A percentile compares a stretch with the other conserved stretches of the same genome.
phyloP scores from a whole-genome alignment of 805 yeast genomes.

The Vanderwaltozyma yarrowii region DNA sequence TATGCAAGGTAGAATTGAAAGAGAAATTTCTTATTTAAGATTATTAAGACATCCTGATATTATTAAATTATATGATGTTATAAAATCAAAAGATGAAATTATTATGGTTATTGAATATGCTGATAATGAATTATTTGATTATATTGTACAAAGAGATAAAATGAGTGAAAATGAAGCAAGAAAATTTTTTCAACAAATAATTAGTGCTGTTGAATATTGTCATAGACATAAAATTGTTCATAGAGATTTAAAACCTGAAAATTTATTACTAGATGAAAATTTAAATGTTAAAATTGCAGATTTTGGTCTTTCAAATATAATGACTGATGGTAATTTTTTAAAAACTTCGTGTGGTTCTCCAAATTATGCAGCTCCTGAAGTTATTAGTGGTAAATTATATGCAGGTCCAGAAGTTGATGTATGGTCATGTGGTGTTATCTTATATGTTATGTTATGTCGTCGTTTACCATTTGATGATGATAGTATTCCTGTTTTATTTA shows the following conservation, averaged over 20 bases:
- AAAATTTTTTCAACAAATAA: constrained; percentile 89
- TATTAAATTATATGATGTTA: constrained; percentile 89
- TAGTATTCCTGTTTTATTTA: constrained; percentile 86
- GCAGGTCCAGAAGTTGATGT: constrained; percentile 99
- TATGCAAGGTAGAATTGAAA: constrained; percentile 93
- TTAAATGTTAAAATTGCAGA: constrained; percentile 93
- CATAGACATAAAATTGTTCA: constrained; percentile 95
- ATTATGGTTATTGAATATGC: constrained; percentile 97
- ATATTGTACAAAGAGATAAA: constrained; percentile 86
- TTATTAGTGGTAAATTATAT: constrained; percentile 83
- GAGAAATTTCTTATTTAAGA: constrained; percentile 85
- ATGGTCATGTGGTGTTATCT: constrained; percentile 94
- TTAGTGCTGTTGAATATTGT: constrained; percentile 93
- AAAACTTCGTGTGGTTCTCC: constrained; percentile 96
- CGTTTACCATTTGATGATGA: constrained; percentile 94
- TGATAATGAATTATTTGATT: constrained; percentile 91
- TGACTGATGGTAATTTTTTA: constrained; percentile 95
- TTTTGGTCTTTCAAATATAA: constrained; percentile 86
- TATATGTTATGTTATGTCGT: constrained; percentile 94
- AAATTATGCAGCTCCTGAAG: constrained; percentile 97
- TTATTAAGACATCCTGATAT: constrained; percentile 91
- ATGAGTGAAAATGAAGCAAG: constrained; percentile 90
- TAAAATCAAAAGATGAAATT: constrained; percentile 89
- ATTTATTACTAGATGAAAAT: constrained; percentile 77
- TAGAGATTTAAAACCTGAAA: constrained; percentile 94